Percentiles rank a stretch among this genome's conserved stretches.
These are phyloP conservation scores for Actinomucor elegans DNA, from an alignment of 371 early-diverging fungal species.

Conservation along the genomic window DNA sequence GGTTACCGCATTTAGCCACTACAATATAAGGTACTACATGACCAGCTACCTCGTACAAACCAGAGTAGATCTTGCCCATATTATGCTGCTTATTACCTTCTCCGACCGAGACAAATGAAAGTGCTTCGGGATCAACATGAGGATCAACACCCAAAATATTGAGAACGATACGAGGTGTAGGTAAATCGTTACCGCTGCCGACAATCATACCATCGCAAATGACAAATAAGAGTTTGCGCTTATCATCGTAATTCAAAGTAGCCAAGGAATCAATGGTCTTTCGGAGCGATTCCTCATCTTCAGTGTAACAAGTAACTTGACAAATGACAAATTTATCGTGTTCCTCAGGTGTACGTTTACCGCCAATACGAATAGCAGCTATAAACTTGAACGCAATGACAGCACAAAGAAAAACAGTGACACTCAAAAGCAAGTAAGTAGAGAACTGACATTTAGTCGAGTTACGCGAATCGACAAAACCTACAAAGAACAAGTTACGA, in stretches of 20 bases:
- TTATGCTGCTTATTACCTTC: conserved; percentile 87
- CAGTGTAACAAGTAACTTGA: conserved; percentile 95
- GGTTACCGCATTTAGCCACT: conserved; percentile 92
- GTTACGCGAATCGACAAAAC: conserved; percentile 82
- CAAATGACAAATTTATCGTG: conserved; percentile 90
- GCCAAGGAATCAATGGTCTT: conserved; percentile 93
- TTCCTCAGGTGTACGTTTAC: conserved; percentile 79
- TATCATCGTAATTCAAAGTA: conserved; percentile 84
- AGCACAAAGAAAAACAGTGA: conserved; percentile 75
- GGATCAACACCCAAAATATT: conserved; percentile 89
- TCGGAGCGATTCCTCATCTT: conserved; percentile 91
- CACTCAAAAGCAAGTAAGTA: conserved; percentile 78
- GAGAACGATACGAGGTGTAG: conserved; percentile 94
- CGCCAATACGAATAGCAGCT: conserved; percentile 86
- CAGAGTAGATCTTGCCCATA: conserved; percentile 92
- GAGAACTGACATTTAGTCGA: conserved; percentile 84
- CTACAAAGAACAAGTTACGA: conserved; percentile 84
- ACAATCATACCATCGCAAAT: conserved; percentile 87
- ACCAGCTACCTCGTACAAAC: conserved; percentile 75
- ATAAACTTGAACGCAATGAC: conserved; percentile 91
- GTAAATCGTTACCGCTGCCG: conserved; percentile 91
- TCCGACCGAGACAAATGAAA: conserved; percentile 85
- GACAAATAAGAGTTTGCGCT: conserved; percentile 88
- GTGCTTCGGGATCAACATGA: conserved; percentile 77
- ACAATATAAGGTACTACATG: conserved; percentile 83